Evolutionary conservation across 2,329 filamentous ascomycete species (phyloP).

Genomic region (Pseudocercospora musae): DNA sequence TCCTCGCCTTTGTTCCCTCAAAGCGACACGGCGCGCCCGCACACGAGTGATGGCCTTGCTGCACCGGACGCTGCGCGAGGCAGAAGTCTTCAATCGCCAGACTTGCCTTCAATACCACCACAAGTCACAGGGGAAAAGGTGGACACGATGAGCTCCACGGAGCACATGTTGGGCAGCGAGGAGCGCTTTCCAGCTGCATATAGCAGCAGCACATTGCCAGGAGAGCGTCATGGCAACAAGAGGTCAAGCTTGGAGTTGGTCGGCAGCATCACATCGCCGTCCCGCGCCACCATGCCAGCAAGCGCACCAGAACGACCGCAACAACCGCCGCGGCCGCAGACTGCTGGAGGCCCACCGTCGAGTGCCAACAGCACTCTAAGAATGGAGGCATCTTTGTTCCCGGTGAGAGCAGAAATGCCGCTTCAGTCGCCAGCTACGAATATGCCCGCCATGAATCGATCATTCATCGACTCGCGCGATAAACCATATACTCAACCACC

Average conservation of each 20-base stretch:
- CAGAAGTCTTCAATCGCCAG: constrained; percentile 39
- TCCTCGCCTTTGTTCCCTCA: constrained; percentile 16
- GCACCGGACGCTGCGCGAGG: background rate
- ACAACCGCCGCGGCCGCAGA: constrained; percentile 13
- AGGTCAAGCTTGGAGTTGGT: constrained; percentile 23
- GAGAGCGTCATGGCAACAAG: constrained; percentile 13
- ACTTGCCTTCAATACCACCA: constrained; percentile 42
- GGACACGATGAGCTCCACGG: background rate
- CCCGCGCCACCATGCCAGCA: background rate
- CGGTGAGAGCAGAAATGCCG: constrained; percentile 12
- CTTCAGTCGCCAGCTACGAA: constrained; percentile 6
- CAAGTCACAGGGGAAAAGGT: constrained; percentile 31
- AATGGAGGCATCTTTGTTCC: constrained; percentile 29
- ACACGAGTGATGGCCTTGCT: constrained; percentile 26
- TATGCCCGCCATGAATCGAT: constrained; percentile 13
- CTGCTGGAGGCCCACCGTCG: constrained; percentile 13
- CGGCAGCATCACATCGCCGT: constrained; percentile 13
- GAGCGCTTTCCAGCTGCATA: background rate
- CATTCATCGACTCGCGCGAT: constrained; percentile 34
- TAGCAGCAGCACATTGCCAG: constrained; percentile 5
- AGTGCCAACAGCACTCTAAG: constrained; percentile 9
- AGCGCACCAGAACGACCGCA: background rate
- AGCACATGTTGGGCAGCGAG: constrained; percentile 3
- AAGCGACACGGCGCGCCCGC: constrained; percentile 17
- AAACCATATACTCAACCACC: constrained; percentile 28